Percentiles rank a stretch among this genome's conserved stretches.
phyloP scores from a whole-genome alignment of 495 filamentous ascomycete species.

The Annulohypoxylon bovei region DNA sequence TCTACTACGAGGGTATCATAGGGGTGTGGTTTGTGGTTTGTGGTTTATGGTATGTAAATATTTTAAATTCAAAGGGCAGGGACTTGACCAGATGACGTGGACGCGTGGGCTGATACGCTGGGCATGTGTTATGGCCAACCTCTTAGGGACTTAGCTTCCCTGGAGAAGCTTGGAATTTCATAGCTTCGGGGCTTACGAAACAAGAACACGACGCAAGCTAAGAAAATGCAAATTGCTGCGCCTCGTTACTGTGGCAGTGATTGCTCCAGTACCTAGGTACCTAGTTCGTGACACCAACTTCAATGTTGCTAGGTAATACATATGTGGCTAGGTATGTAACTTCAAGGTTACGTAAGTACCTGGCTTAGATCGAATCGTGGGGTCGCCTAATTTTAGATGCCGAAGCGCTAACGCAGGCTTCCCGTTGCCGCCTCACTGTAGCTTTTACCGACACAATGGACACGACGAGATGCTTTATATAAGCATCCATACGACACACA shows the following conservation, averaged over 20 bases:
- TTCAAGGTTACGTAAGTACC: too few species aligned
- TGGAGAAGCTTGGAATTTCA: neutral
- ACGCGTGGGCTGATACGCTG: conserved; percentile 30
- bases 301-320: too few species aligned
- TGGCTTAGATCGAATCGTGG: neutral
- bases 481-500: too few species aligned
- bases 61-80: conserved; percentile 10
- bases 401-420: conserved; percentile 9
- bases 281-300: neutral
- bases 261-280: neutral
- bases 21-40: too few species aligned
- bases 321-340: too few species aligned
- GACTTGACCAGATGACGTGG: conserved; percentile 39
- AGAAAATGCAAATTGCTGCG: conserved; percentile 11
- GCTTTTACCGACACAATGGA: neutral
- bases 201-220: conserved; percentile 21
- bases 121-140: conserved; percentile 1
- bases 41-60: conserved; percentile 3
- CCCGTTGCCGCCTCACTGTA: neutral
- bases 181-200: conserved; percentile 18
- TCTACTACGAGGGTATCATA: conserved; percentile 13
- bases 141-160: neutral
- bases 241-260: conserved; percentile 28
- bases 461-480: too few species aligned
- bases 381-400: conserved; percentile 28